phyloP scores from a whole-genome alignment of 129 eudicot species.

The Centella asiatica region DNA sequence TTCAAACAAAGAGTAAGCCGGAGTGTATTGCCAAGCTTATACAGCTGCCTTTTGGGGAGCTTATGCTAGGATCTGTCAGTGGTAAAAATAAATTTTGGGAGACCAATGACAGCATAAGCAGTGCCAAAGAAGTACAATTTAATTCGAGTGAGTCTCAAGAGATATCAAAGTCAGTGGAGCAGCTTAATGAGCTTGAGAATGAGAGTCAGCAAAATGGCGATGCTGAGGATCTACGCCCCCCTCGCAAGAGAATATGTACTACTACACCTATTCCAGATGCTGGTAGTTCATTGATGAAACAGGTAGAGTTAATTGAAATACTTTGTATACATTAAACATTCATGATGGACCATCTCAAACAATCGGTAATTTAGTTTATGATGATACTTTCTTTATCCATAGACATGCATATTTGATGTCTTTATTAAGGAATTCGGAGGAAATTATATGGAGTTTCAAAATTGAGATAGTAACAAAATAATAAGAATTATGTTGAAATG shows the following conservation, averaged over 20 bases:
- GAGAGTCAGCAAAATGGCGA: constrained; percentile 41
- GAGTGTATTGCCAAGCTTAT: constrained; percentile 91
- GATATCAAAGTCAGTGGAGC: constrained; percentile 19
- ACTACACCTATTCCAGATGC: constrained; percentile 39
- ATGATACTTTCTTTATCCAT: background rate
- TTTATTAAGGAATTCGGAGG: no score
- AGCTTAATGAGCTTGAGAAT: constrained; percentile 29
- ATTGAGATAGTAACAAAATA: background rate
- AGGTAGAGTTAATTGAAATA: constrained; percentile 18
- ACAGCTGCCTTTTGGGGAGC: constrained; percentile 88
- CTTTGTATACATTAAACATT: background rate
- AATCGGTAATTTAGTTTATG: background rate
- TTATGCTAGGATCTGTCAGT: constrained; percentile 63
- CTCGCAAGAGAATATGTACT: constrained; percentile 44
- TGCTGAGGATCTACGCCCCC: constrained; percentile 47
- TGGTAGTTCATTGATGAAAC: constrained; percentile 35
- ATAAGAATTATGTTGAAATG: no score
- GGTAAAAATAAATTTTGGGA: constrained; percentile 31
- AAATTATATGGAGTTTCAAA: background rate
- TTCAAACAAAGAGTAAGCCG: constrained; percentile 66
- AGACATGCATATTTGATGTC: no score
- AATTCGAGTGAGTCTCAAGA: constrained; percentile 38
- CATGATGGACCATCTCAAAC: no score
- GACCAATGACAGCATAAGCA: constrained; percentile 20
- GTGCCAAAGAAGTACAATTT: constrained; percentile 17